These are phyloP conservation scores for Taiozyma sp. DNA, from an alignment of 1,139 yeast species.

Conservation along the genomic window DNA sequence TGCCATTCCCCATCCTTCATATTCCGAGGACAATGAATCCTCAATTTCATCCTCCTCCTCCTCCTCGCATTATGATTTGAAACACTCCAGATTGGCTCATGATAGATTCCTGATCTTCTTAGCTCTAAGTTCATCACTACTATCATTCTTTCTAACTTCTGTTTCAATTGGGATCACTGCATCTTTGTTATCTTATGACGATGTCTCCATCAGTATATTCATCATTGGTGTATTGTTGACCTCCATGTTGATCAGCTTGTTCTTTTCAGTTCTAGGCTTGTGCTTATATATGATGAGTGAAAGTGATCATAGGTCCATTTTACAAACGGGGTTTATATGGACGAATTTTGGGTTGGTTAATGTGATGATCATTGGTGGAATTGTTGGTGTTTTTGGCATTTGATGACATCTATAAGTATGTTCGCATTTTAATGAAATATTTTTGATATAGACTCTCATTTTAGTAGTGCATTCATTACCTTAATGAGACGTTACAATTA, in stretches of 20 bases:
- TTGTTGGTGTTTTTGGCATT: constrained; percentile 17
- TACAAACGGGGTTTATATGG: constrained; percentile 18
- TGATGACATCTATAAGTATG: background rate
- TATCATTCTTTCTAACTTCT: constrained; percentile 16
- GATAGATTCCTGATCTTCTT: constrained; percentile 16
- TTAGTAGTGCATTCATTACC: too few relatives aligned
- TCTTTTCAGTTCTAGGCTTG: constrained; percentile 15
- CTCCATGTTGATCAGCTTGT: constrained; percentile 15
- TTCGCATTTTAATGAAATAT: background rate
- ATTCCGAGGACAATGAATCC: constrained; percentile 13
- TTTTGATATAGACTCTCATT: too few relatives aligned
- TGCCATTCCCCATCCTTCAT: background rate
- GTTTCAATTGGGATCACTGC: constrained; percentile 16
- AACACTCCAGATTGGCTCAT: constrained; percentile 9
- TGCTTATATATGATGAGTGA: constrained; percentile 19
- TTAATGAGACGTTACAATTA: too few relatives aligned
- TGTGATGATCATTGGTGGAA: constrained; percentile 14
- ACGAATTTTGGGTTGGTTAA: constrained; percentile 14
- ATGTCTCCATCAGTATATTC: constrained; percentile 11
- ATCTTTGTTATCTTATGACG: constrained; percentile 12
- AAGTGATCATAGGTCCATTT: constrained; percentile 7
- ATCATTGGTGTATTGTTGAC: constrained; percentile 14
- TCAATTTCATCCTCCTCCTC: constrained; percentile 4
- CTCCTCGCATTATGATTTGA: constrained; percentile 1
- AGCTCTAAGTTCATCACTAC: constrained; percentile 13